Conservation (phyloP, 1,284 basidiomycete genomes). For the Cryptococcus sp. region DNA sequence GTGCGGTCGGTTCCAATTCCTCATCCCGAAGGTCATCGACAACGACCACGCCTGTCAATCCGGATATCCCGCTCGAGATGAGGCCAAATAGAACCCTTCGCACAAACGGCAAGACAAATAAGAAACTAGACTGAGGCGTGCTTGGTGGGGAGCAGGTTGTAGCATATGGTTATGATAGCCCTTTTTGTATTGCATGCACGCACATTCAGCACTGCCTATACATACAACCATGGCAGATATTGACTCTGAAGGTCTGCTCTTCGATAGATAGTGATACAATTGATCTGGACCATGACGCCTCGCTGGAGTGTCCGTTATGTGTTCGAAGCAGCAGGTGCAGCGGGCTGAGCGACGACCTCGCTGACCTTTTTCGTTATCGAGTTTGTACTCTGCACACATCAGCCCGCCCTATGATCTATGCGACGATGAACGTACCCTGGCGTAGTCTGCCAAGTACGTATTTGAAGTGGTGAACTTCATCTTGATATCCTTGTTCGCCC, state of each 20-base stretch:
- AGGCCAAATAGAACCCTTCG: neutral
- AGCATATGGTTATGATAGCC: no score
- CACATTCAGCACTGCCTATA: no score
- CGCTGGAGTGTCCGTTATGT: no score
- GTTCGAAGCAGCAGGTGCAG: no score
- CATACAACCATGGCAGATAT: no score
- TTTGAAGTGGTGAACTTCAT: constrained; percentile 32
- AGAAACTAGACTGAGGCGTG: constrained; percentile 10
- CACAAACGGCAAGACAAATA: constrained; percentile 4
- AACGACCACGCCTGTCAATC: neutral
- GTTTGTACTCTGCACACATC: neutral
- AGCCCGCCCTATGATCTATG: neutral
- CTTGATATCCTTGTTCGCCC: constrained; percentile 37
- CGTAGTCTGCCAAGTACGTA: constrained; percentile 29
- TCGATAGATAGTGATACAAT: no score
- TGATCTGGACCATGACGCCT: no score
- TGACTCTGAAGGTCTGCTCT: no score
- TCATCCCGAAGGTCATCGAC: neutral
- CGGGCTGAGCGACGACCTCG: neutral
- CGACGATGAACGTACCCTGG: constrained; percentile 17
- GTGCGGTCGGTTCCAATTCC: neutral
- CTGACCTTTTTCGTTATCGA: neutral
- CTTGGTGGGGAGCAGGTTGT: neutral
- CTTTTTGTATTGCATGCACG: no score
- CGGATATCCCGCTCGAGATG: constrained; percentile 6